Conservation (phyloP, 176 grass and related monocot species). For the Carex pumila region DNA sequence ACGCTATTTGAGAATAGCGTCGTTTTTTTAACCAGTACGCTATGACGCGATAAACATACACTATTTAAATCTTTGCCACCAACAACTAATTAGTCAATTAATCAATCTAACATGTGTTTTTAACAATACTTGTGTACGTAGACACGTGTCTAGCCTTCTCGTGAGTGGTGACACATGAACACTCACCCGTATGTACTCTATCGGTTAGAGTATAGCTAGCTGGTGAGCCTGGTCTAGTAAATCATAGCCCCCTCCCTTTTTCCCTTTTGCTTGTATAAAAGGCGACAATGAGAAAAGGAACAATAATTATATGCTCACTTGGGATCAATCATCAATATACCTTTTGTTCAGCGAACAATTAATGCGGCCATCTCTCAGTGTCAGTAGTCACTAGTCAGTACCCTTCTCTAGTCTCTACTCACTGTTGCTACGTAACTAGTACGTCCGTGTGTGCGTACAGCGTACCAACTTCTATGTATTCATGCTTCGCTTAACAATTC, state of each 20-base stretch:
- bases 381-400: not conserved
- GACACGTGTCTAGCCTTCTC: not conserved
- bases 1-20: no score
- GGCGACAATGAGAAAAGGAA: not conserved
- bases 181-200: not conserved
- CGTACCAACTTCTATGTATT: not conserved
- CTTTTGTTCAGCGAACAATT: not conserved
- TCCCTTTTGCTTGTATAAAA: not conserved
- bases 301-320: conserved; percentile 3
- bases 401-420: not conserved
- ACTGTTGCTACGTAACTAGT: not conserved
- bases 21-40: no score
- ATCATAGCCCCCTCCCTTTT: not conserved
- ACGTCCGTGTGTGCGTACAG: not conserved
- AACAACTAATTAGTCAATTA: no score
- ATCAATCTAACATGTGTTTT: no score
- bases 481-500: not conserved
- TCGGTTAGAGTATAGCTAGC: not conserved
- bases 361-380: not conserved
- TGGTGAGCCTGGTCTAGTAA: not conserved
- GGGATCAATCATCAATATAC: not conserved
- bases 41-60: no score
- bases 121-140: no score
- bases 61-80: no score
- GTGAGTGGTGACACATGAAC: not conserved